These are phyloP conservation scores for Umbellularia californica DNA, from an alignment of 164 flowering plant species.

Conservation along the genomic window DNA sequence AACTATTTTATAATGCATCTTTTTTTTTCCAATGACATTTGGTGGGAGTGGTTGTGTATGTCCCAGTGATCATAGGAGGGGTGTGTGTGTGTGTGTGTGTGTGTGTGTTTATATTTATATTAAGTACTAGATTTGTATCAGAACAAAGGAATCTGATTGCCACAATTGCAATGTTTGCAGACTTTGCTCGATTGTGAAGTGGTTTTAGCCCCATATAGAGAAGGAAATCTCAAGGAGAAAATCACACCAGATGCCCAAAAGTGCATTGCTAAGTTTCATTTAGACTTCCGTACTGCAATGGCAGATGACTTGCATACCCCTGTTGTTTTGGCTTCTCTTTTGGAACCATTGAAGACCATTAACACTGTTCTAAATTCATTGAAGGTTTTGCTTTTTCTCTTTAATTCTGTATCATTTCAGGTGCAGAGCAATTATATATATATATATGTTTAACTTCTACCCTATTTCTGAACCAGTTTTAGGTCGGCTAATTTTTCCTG, in stretches of 20 bases:
- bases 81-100: neutral
- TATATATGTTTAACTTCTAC: no score
- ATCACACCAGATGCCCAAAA: conserved; percentile 45
- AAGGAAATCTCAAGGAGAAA: conserved; percentile 31
- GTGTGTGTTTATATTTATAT: neutral
- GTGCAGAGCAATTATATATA: no score
- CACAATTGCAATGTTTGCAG: conserved; percentile 29
- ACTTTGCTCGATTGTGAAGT: conserved; percentile 74
- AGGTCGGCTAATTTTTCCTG: no score
- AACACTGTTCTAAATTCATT: conserved; percentile 43
- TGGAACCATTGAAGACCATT: conserved; percentile 56
- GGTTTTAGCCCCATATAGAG: conserved; percentile 36
- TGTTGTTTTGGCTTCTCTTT: conserved; percentile 45
- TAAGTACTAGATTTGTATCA: neutral
- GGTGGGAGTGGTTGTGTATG: no score
- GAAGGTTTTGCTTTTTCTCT: conserved; percentile 33
- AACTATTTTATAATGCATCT: no score
- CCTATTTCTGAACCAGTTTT: no score
- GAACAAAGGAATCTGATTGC: neutral
- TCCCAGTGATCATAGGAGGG: no score
- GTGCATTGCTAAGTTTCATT: conserved; percentile 47
- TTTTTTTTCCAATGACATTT: no score
- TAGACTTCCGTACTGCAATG: conserved; percentile 57
- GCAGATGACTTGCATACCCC: conserved; percentile 77
- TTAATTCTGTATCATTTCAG: neutral